Conservation (phyloP, 306 rosid species). For the Rosa chinensis region DNA sequence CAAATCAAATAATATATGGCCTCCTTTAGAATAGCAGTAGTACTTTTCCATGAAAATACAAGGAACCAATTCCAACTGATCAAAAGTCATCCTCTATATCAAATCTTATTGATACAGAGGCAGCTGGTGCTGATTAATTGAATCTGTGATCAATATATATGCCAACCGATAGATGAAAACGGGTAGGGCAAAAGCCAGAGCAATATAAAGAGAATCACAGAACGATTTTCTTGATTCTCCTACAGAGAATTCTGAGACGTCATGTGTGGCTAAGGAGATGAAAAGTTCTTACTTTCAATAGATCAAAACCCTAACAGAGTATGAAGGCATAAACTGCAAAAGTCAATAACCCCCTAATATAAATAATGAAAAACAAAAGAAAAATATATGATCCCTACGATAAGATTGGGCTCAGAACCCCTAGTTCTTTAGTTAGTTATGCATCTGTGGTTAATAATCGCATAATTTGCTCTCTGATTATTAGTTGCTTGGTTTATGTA, state of each 20-base stretch:
- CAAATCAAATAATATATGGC: slow-evolving; percentile 3
- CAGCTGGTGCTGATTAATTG: neutral
- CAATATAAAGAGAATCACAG: neutral
- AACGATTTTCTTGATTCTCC: neutral
- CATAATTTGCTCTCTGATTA: slow-evolving; percentile 1
- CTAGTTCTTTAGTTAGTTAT: neutral
- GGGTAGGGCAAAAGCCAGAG: slow-evolving; percentile 2
- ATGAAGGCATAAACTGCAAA: neutral
- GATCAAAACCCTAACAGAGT: neutral
- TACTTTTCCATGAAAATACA: slow-evolving; percentile 1
- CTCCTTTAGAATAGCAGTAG: neutral
- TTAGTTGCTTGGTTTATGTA: neutral
- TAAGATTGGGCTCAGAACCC: neutral
- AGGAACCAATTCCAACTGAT: slow-evolving; percentile 16
- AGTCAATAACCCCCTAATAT: neutral
- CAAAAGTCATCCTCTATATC: neutral
- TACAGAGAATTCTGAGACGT: neutral
- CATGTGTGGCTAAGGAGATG: neutral
- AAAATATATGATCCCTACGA: neutral
- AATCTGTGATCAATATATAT: neutral
- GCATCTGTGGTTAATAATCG: neutral
- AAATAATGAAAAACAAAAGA: neutral
- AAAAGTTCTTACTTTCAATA: neutral
- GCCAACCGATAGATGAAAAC: neutral
- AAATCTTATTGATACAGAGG: neutral